These are phyloP conservation scores for Pyrenophora graminea DNA, from an alignment of 2,329 filamentous ascomycete species.

Conservation along the genomic window DNA sequence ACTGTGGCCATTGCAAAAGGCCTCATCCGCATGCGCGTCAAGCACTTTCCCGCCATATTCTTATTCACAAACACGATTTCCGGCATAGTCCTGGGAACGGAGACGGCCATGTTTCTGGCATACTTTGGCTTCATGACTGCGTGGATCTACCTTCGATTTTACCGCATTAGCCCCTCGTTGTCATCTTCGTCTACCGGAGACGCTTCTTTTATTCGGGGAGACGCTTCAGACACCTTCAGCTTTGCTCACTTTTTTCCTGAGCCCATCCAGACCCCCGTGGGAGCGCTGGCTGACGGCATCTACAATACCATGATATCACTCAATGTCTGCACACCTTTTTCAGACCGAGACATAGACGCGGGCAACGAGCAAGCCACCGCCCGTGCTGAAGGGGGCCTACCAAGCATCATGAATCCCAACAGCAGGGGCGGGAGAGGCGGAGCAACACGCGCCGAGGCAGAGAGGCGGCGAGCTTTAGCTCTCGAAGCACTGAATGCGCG, in stretches of 20 bases:
- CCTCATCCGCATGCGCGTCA: conserved; percentile 84
- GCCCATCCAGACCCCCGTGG: conserved; percentile 75
- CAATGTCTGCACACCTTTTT: conserved; percentile 83
- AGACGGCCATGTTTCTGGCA: conserved; percentile 78
- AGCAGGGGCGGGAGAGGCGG: conserved; percentile 55
- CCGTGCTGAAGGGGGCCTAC: conserved; percentile 64
- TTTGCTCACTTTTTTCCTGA: conserved; percentile 96
- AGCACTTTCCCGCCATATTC: conserved; percentile 77
- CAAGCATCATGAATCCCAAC: conserved; percentile 60
- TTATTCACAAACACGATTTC: conserved; percentile 71
- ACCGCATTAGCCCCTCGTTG: conserved; percentile 70
- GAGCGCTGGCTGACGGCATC: conserved; percentile 71
- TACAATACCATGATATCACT: conserved; percentile 76
- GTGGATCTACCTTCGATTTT: conserved; percentile 97
- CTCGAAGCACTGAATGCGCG: conserved; percentile 91
- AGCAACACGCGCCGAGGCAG: conserved; percentile 85
- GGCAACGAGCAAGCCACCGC: conserved; percentile 72
- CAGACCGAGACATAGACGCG: conserved; percentile 75
- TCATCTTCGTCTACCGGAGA: conserved; percentile 59
- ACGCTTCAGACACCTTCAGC: conserved; percentile 94
- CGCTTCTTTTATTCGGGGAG: conserved; percentile 69
- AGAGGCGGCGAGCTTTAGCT: conserved; percentile 84
- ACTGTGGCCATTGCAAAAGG: conserved; percentile 93
- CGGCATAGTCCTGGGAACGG: conserved; percentile 66
- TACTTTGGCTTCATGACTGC: conserved; percentile 81